Evolutionary conservation across 257 asterid species (phyloP).

Genomic region (Solanum commersonii): DNA sequence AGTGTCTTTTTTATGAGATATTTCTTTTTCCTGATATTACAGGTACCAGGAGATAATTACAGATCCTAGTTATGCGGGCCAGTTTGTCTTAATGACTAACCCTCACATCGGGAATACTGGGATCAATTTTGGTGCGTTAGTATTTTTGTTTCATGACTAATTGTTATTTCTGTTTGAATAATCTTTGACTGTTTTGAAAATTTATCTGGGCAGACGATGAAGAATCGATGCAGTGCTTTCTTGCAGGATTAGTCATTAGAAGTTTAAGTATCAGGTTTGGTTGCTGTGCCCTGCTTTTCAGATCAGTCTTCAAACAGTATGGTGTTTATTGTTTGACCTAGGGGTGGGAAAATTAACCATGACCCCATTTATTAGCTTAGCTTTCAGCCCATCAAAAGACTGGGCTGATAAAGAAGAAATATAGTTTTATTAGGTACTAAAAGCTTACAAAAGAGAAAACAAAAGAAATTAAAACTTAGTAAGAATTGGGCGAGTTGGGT

Average conservation of each 20-base stretch:
- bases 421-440: background rate
- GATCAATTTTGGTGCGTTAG: conserved; percentile 66
- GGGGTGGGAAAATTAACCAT: background rate
- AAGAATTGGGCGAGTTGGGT: background rate
- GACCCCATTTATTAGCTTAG: background rate
- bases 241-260: conserved; percentile 78
- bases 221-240: conserved; percentile 84
- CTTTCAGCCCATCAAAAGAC: background rate
- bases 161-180: background rate
- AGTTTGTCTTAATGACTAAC: conserved; percentile 89
- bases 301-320: background rate
- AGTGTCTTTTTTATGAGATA: background rate
- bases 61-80: conserved; percentile 98
- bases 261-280: conserved; percentile 82
- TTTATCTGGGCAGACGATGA: conserved; percentile 55
- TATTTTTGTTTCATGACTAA: background rate
- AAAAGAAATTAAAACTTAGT: background rate
- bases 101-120: conserved; percentile 98
- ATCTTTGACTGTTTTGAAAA: background rate
- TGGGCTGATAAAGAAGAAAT: background rate
- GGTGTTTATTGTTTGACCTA: background rate
- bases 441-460: background rate
- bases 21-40: conserved; percentile 6
- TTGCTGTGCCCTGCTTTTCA: background rate
- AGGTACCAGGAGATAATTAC: conserved; percentile 98